Evolutionary conservation across 306 rosid genomes (phyloP).

Genomic region (Ceratonia siliqua): DNA sequence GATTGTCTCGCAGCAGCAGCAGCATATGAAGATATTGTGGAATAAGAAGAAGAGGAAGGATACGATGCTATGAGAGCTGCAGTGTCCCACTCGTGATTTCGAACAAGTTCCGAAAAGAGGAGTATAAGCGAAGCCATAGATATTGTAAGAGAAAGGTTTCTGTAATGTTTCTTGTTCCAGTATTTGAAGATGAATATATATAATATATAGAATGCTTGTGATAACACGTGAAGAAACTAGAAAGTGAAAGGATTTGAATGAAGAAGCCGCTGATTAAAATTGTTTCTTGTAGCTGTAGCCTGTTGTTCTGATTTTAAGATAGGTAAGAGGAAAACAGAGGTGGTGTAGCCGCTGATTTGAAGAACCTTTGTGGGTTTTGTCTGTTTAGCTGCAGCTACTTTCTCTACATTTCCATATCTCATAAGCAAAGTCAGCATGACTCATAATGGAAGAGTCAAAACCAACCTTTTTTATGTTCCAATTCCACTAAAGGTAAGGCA

Average conservation of each 20-base stretch:
- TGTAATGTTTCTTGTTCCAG: not conserved
- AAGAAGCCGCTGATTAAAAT: not conserved
- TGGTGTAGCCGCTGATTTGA: constrained; percentile 26
- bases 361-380: no score
- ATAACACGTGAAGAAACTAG: not conserved
- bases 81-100: constrained; percentile 29
- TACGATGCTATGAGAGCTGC: constrained; percentile 42
- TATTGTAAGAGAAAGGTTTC: not conserved
- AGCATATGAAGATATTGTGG: not conserved
- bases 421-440: not conserved
- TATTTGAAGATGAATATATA: not conserved
- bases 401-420: no score
- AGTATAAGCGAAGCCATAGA: constrained; percentile 49
- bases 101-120: constrained; percentile 38
- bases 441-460: not conserved
- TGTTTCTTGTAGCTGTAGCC: not conserved
- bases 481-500: not conserved
- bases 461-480: no score
- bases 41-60: constrained; percentile 9
- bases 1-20: not conserved
- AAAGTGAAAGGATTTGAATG: not conserved
- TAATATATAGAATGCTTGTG: not conserved
- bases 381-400: no score
- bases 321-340: not conserved
- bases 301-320: not conserved